Conservation (phyloP, 2,329 filamentous ascomycete genomes). For the Monosporascus cannonballus region DNA sequence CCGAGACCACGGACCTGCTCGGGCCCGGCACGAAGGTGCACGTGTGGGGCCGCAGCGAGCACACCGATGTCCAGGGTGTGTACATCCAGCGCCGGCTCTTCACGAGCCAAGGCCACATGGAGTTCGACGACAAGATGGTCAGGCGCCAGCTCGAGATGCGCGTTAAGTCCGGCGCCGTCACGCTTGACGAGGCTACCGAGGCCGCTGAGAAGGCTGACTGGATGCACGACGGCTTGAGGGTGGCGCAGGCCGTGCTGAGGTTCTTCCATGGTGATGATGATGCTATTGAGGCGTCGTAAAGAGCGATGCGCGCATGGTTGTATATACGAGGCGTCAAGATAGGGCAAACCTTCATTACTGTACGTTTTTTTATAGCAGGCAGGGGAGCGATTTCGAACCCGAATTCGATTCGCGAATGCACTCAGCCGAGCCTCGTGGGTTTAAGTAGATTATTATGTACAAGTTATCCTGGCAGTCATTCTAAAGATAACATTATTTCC, state of each 20-base stretch:
- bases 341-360: too few species aligned
- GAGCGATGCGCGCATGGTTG: too few species aligned
- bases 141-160: conserved; percentile 55
- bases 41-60: conserved; percentile 56
- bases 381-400: too few species aligned
- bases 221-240: conserved; percentile 63
- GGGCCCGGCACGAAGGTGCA: conserved; percentile 35
- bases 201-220: conserved; percentile 55
- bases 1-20: conserved; percentile 47
- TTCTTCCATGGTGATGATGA: conserved; percentile 46
- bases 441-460: too few species aligned
- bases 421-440: too few species aligned
- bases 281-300: conserved; percentile 19
- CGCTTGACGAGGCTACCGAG: conserved; percentile 54
- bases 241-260: conserved; percentile 61
- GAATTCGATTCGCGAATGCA: too few species aligned
- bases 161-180: conserved; percentile 52
- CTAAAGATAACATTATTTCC: too few species aligned
- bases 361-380: too few species aligned
- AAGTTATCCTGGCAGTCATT: too few species aligned
- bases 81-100: conserved; percentile 61
- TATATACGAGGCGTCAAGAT: too few species aligned
- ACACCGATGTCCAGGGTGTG: conserved; percentile 68
- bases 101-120: conserved; percentile 73
- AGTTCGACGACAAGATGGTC: conserved; percentile 67